Evolutionary conservation across 1,284 basidiomycete genomes (phyloP).

Genomic region (Chondrostereum purpureum): DNA sequence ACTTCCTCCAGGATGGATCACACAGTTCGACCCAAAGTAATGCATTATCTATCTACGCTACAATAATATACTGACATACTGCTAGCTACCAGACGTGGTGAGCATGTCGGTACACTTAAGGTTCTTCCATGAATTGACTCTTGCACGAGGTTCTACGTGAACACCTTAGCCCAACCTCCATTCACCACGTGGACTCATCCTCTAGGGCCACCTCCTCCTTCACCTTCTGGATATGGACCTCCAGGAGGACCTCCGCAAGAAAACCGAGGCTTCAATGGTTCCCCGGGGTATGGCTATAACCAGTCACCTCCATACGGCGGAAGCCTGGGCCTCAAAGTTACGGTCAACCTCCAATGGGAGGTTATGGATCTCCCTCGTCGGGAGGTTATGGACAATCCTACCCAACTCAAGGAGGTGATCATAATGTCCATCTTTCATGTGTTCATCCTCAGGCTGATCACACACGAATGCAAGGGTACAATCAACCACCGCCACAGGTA

Average conservation of each 20-base stretch:
- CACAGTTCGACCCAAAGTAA: constrained; percentile 63
- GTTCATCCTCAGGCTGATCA: too few species aligned
- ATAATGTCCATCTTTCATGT: too few species aligned
- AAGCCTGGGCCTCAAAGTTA: constrained; percentile 10
- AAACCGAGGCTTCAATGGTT: constrained; percentile 12
- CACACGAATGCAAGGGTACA: constrained; percentile 14
- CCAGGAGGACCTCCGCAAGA: constrained; percentile 27
- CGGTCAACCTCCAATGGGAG: too few species aligned
- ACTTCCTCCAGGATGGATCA: constrained; percentile 63
- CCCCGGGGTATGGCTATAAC: constrained; percentile 20
- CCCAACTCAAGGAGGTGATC: too few species aligned
- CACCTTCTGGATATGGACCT: constrained; percentile 34
- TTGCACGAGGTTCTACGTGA: constrained; percentile 60
- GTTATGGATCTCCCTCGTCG: too few species aligned
- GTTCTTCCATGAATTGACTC: constrained; percentile 2
- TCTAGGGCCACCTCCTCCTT: constrained; percentile 36
- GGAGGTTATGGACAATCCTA: too few species aligned
- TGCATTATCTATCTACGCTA: not conserved
- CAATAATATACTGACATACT: not conserved
- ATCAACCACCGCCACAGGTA: constrained; percentile 19
- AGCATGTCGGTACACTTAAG: constrained; percentile 17
- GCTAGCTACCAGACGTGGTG: constrained; percentile 64
- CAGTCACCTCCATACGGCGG: constrained; percentile 17
- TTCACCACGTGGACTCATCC: constrained; percentile 64
- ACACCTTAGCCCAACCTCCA: constrained; percentile 53